phyloP scores from a whole-genome alignment of 306 rosid genomes.

The Benincasa hispida region DNA sequence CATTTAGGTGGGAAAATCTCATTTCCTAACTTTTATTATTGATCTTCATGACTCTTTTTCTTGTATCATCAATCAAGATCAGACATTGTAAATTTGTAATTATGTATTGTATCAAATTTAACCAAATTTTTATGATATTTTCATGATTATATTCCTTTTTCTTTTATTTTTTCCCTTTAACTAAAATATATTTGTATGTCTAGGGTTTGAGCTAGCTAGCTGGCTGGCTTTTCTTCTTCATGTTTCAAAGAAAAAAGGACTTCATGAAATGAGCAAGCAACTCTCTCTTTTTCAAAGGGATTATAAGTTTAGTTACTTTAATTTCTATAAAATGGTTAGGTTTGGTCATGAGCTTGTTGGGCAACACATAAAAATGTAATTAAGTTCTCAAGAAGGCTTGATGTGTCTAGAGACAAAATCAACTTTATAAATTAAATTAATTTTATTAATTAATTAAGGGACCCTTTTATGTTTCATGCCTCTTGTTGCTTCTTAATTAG shows the following conservation, averaged over 20 bases:
- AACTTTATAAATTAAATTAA: background rate
- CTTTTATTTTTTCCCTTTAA: background rate
- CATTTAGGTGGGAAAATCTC: background rate
- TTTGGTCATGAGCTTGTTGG: background rate
- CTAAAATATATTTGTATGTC: no score
- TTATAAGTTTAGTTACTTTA: background rate
- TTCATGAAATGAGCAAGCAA: background rate
- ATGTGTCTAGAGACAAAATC: background rate
- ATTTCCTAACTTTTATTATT: background rate
- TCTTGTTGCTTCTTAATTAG: background rate
- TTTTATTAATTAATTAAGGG: background rate
- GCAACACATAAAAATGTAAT: background rate
- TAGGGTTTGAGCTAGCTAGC: background rate
- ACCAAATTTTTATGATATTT: background rate
- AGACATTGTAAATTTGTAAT: conserved; percentile 3
- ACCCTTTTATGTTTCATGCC: background rate
- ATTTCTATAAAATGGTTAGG: background rate
- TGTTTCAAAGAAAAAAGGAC: background rate
- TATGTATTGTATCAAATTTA: background rate
- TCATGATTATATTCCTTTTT: background rate
- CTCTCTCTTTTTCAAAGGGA: background rate
- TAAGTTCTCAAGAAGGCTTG: background rate
- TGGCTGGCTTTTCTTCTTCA: background rate
- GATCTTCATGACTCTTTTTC: background rate
- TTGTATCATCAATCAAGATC: background rate